Evolutionary conservation across 2,329 filamentous ascomycete genomes (phyloP).

Genomic region (Nemania serpens): DNA sequence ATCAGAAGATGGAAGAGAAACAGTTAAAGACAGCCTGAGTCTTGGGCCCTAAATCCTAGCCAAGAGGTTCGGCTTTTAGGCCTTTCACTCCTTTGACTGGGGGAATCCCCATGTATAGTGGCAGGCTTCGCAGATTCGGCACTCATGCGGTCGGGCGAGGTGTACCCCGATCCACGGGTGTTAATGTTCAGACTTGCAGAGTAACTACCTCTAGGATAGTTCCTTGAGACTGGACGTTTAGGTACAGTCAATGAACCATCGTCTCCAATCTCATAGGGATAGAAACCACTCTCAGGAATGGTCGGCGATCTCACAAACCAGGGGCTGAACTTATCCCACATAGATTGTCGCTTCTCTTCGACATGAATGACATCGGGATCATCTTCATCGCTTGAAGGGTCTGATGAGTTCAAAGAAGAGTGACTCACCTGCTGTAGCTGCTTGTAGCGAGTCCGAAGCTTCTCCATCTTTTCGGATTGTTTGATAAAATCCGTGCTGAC

Average conservation of each 20-base stretch:
- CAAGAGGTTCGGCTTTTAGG: slow-evolving; percentile 28
- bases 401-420: slow-evolving; percentile 23
- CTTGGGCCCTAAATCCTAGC: slow-evolving; percentile 6
- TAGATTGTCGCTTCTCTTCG: slow-evolving; percentile 32
- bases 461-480: slow-evolving; percentile 60
- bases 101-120: background rate
- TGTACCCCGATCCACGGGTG: slow-evolving; percentile 9
- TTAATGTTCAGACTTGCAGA: background rate
- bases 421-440: slow-evolving; percentile 63
- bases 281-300: slow-evolving; percentile 23
- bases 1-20: background rate
- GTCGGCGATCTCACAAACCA: slow-evolving; percentile 15
- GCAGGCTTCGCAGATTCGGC: slow-evolving; percentile 2
- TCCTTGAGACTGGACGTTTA: slow-evolving; percentile 20
- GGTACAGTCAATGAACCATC: slow-evolving; percentile 28
- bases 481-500: slow-evolving; percentile 41
- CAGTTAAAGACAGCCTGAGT: slow-evolving; percentile 9
- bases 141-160: slow-evolving; percentile 11
- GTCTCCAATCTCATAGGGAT: slow-evolving; percentile 26
- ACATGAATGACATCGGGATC: slow-evolving; percentile 30
- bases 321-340: slow-evolving; percentile 32
- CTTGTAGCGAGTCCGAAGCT: slow-evolving; percentile 59
- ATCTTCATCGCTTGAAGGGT: slow-evolving; percentile 16
- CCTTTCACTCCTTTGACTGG: background rate
- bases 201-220: background rate